Percentiles rank a stretch among this genome's conserved stretches.
Evolutionary conservation across 1,284 basidiomycete species (phyloP).

Genomic region (Ustanciosporium gigantosporum): DNA sequence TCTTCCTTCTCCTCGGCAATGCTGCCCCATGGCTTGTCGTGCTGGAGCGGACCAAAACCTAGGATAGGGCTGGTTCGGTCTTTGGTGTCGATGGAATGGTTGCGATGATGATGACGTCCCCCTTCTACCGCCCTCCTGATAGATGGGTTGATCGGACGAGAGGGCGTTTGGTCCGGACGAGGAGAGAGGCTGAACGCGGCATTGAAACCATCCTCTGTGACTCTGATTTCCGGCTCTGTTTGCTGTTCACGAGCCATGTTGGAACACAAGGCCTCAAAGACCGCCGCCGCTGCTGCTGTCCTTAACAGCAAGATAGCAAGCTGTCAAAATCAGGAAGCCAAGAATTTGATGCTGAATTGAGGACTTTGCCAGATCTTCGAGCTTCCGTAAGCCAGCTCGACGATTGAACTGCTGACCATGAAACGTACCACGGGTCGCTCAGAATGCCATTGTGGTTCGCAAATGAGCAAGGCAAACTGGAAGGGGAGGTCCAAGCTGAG

Average conservation of each 20-base stretch:
- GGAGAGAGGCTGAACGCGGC: constrained; percentile 33
- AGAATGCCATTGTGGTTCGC: too few species aligned
- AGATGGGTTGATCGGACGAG: constrained; percentile 12
- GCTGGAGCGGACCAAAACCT: constrained; percentile 32
- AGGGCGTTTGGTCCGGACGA: constrained; percentile 19
- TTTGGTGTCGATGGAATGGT: constrained; percentile 43
- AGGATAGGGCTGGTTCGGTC: constrained; percentile 42
- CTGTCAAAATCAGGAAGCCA: too few species aligned
- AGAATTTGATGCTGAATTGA: too few species aligned
- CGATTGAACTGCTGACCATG: too few species aligned
- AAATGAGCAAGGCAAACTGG: too few species aligned
- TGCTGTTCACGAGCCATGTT: constrained; percentile 22
- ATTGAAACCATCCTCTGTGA: constrained; percentile 37
- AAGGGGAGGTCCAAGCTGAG: too few species aligned
- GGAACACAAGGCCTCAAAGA: too few species aligned
- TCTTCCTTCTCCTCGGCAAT: constrained; percentile 7
- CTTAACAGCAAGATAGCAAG: too few species aligned
- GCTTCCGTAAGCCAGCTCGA: too few species aligned
- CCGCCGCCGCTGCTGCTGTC: too few species aligned
- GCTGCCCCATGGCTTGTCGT: constrained; percentile 18
- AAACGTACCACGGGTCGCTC: too few species aligned
- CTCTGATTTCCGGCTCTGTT: constrained; percentile 30
- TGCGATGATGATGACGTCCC: constrained; percentile 28
- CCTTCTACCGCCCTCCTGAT: constrained; percentile 5
- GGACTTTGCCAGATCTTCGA: too few species aligned